phyloP scores from a whole-genome alignment of 805 yeast species.

The Starmerella apicola region DNA sequence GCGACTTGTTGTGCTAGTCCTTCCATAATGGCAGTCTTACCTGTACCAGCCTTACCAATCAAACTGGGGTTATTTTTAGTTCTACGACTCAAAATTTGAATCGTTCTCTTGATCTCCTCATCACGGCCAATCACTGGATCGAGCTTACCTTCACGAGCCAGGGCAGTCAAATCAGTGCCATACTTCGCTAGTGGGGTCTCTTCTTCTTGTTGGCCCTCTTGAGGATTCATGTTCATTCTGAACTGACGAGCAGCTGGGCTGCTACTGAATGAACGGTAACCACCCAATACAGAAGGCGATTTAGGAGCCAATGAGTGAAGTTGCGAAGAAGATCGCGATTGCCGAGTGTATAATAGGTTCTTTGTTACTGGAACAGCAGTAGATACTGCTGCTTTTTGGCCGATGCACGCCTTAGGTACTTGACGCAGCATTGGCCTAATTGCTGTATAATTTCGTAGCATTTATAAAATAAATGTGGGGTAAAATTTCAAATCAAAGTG shows the following conservation, averaged over 20 bases:
- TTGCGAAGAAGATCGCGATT: no score
- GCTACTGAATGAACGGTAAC: conserved; percentile 6
- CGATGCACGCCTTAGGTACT: not conserved
- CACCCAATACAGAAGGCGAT: no score
- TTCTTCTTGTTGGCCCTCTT: conserved; percentile 14
- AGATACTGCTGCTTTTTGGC: no score
- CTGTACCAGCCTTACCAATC: conserved; percentile 96
- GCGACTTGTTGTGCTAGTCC: conserved; percentile 91
- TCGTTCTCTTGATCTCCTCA: conserved; percentile 84
- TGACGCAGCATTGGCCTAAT: not conserved
- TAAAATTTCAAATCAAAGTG: no score
- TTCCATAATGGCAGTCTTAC: conserved; percentile 93
- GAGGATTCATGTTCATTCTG: conserved; percentile 16
- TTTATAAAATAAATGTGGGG: no score
- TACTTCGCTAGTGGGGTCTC: conserved; percentile 71
- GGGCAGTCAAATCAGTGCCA: conserved; percentile 73
- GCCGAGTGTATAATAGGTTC: no score
- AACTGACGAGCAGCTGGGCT: conserved; percentile 9
- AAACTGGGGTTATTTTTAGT: conserved; percentile 92
- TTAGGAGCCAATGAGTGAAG: no score
- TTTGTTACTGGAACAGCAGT: no score
- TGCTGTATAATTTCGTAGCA: not conserved
- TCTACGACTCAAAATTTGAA: conserved; percentile 81
- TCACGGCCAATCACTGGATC: conserved; percentile 98
- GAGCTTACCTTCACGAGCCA: conserved; percentile 79